Percentiles rank a stretch among this genome's conserved stretches.
These are phyloP conservation scores for Zalerion maritima DNA, from an alignment of 495 filamentous ascomycete species.

Conservation along the genomic window DNA sequence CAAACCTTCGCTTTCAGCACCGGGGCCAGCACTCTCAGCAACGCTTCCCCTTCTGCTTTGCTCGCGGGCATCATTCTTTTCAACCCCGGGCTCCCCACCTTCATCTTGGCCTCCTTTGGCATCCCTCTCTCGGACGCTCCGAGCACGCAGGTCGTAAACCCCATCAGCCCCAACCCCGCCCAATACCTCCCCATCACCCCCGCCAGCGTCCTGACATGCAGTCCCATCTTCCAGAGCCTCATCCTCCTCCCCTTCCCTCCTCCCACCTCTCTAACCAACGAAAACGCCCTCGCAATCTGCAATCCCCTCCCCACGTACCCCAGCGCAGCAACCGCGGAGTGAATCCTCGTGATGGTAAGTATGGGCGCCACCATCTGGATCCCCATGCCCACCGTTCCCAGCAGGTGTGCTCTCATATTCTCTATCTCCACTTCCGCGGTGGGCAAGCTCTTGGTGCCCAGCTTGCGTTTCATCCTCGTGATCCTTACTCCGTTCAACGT, in stretches of 20 bases:
- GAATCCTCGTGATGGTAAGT: conserved; percentile 53
- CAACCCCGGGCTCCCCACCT: too few relatives aligned
- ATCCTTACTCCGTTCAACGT: conserved; percentile 53
- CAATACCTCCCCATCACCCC: conserved; percentile 31
- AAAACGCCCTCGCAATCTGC: conserved; percentile 44
- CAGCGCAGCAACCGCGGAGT: conserved; percentile 43
- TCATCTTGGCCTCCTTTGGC: too few relatives aligned
- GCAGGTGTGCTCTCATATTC: conserved; percentile 45
- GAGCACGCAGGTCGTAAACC: conserved; percentile 41
- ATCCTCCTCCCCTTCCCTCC: conserved; percentile 23
- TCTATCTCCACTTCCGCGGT: conserved; percentile 54
- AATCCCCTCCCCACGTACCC: conserved; percentile 46
- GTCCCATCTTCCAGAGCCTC: conserved; percentile 37
- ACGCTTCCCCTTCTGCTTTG: background rate
- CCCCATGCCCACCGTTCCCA: conserved; percentile 49
- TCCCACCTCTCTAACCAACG: conserved; percentile 21
- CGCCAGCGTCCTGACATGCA: conserved; percentile 49
- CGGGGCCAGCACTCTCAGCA: conserved; percentile 47
- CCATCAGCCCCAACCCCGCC: conserved; percentile 42
- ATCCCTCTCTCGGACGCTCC: conserved; percentile 8
- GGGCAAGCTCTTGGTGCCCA: conserved; percentile 53
- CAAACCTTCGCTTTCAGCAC: conserved; percentile 50
- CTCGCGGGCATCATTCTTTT: too few relatives aligned
- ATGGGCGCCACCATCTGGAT: conserved; percentile 50
- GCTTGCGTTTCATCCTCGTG: conserved; percentile 53